Base-by-base conservation (phyloP, 805 yeast species). In the Yueomyces sp. region DNA sequence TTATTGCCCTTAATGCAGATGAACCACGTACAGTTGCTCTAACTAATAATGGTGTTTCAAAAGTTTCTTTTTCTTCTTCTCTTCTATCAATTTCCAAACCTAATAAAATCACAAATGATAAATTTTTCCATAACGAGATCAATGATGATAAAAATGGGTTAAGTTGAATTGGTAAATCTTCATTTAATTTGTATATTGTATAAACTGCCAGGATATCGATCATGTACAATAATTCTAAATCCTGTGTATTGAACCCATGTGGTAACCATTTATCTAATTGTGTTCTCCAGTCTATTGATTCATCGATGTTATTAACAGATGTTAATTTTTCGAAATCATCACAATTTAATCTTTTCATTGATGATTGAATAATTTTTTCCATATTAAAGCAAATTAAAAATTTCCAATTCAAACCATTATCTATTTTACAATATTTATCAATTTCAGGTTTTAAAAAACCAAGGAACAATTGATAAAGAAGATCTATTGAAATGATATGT, bases 121-220 rank as follows among this genome's bases (percentile, higher is more conserved):
- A 75, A 38, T 74, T 69, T 51, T 79, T 78, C 90, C 92, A 83
- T 4, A 76, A 54, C 40, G 74, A 73, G 7, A 80, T 61, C 47
- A 78, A 72, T 40, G 69, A 66, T 26, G 73, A 72, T 40, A 77
- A 54, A 52, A 79, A 83, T 26, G 92, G 92, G 52, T 80, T 80
- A 42, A 74, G 49, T 26, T 57, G 62, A 28, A 57, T 47, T 1
- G 64, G 65, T n/a, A 46, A 19, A 47, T 61, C 51, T 4, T 53
- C 54, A 51, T 67, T 70, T 5, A 74, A 48, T 47, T 71, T 73
- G 52, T 66, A 63, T 31, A 76, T 70, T 4, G 69, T 56, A 42
- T 67, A 66, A 2, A 72, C 62, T 2, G 69, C 60, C 32, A 70
- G 66, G 5, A 68, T 63, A 38, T 65, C 53, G 2, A 74, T 60